phyloP scores from a whole-genome alignment of 805 yeast species.

The Wickerhamomyces pijperi region DNA sequence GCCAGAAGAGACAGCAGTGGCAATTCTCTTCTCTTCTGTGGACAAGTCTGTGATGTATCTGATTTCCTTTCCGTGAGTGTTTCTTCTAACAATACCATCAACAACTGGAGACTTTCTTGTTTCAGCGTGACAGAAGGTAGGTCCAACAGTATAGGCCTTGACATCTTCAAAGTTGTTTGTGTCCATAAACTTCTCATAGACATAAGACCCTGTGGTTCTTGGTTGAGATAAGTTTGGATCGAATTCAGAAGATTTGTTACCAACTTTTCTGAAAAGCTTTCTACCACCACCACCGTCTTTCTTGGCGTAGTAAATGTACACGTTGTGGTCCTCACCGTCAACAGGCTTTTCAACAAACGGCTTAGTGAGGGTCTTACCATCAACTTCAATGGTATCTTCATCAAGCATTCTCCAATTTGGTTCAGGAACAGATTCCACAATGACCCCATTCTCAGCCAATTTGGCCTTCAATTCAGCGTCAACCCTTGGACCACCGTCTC shows the following conservation, averaged over 20 bases:
- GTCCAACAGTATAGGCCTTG: conserved; percentile 95
- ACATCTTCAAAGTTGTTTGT: conserved; percentile 98
- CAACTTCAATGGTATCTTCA: conserved; percentile 70
- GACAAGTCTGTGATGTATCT: conserved; percentile 77
- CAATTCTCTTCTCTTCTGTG: conserved; percentile 70
- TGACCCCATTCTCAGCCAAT: conserved; percentile 51
- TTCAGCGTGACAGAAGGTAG: conserved; percentile 88
- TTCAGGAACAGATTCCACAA: conserved; percentile 34
- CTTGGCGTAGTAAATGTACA: conserved; percentile 79
- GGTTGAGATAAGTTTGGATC: conserved; percentile 70
- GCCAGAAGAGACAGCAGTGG: conserved; percentile 57
- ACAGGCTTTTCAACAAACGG: conserved; percentile 98
- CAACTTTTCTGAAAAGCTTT: conserved; percentile 85
- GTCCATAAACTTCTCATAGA: conserved; percentile 93
- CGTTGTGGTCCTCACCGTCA: conserved; percentile 97
- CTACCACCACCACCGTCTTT: conserved; percentile 97
- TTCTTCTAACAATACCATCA: conserved; percentile 96
- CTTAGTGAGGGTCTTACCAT: conserved; percentile 62
- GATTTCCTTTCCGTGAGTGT: conserved; percentile 95
- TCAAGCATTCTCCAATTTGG: conserved; percentile 83
- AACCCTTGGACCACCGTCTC: conserved; percentile 94
- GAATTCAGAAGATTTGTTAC: conserved; percentile 92
- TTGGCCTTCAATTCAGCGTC: conserved; percentile 55
- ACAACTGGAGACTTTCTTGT: conserved; percentile 98
- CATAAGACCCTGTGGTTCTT: conserved; percentile 81